Percentiles rank a stretch among this genome's conserved stretches.
Conservation (phyloP, 1,284 basidiomycete species). For the Tylopilus sp. region DNA sequence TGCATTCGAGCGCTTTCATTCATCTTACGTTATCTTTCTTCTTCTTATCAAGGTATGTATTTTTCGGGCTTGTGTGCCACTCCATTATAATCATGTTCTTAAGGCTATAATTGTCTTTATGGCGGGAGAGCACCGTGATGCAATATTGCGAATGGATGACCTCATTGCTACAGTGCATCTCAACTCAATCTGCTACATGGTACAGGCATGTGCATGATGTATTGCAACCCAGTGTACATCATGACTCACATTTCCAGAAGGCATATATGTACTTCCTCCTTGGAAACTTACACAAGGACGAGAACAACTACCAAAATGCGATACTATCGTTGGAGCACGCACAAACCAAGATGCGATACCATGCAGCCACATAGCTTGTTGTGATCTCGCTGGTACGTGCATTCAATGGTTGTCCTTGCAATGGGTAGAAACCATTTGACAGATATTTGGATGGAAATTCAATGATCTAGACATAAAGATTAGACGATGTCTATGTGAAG, state of each 20-base stretch:
- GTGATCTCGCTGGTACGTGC: background rate
- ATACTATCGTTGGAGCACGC: background rate
- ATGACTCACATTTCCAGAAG: background rate
- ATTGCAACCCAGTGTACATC: background rate
- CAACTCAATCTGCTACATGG: background rate
- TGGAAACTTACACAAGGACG: background rate
- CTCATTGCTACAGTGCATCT: background rate
- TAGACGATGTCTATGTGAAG: no score
- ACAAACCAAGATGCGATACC: background rate
- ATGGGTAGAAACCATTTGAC: no score
- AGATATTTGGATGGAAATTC: background rate
- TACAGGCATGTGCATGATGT: background rate
- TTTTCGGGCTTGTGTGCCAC: no score
- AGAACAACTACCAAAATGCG: background rate
- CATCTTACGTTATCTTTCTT: background rate
- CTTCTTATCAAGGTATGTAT: background rate
- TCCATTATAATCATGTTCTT: background rate
- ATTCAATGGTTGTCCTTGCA: background rate
- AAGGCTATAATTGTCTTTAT: background rate
- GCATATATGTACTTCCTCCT: background rate
- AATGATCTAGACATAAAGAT: background rate
- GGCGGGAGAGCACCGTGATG: background rate
- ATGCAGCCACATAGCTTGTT: background rate
- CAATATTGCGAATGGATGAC: background rate
- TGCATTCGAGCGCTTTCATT: background rate